Base-by-base conservation (phyloP, 306 rosid genomes). In the Pyrus pyrifolia region DNA sequence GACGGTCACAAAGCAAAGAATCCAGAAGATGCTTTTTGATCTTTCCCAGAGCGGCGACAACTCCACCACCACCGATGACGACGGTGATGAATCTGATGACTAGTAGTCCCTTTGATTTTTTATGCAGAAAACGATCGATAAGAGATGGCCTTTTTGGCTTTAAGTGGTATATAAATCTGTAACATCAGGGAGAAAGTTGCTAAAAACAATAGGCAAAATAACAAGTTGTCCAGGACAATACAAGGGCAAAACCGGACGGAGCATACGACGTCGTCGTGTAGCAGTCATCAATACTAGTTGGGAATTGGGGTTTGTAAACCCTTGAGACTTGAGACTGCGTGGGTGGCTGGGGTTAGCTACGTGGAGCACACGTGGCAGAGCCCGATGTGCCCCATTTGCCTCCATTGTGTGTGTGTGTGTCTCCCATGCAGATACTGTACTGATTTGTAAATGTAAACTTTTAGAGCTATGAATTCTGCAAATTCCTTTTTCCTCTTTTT, bases 1-100 rank as follows among this genome's bases (percentile, higher is more conserved):
- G 69, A 44, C 29, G 65, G 89, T 63, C 12, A 80, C 80, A 70
- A 79, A 75, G 73, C 78, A 79, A 59, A 85, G 86, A 76, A 83
- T 83, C 52, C 87, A 65, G 19, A 82, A 74, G 71, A 29, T 81
- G 83, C 67, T 83, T 57, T 74, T 76, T 22, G 87, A 61, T 78
- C 86, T 70, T 58, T 82, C 77, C 9, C 29, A 62, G 21, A 29
- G 27, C 3, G 21, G 55, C 3, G 59, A 73, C 68, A 42, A 31
- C 35, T 17, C 68, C 59, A 15, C 55, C 21, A 51, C 21, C 21
- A 15, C 55, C 55, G 55, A 51, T 17, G 77, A 73, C 18, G 65
- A 52, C 3, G 69, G 62, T 6, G 29, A 40, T 15, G 19, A 61
- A 8, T 7, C 17, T 31, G 15, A 65, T 35, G 1, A 31, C 17